Conservation (phyloP, 176 grass and related monocot genomes). For the Aegilops longissima region DNA sequence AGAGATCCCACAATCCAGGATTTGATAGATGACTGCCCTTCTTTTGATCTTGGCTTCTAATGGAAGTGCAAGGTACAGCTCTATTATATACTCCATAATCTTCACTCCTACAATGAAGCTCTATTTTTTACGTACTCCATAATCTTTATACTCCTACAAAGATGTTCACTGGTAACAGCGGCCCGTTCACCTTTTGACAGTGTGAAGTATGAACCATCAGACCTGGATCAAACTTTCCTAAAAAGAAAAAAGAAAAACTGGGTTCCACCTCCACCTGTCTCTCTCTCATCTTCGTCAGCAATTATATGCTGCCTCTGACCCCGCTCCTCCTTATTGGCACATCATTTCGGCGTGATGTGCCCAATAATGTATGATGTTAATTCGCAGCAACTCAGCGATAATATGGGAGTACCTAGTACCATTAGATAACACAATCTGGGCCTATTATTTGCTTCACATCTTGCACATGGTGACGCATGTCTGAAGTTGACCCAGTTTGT, state of each 20-base stretch:
- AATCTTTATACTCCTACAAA: neutral
- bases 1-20: constrained; percentile 41
- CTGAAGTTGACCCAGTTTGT: neutral
- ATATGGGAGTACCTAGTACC: neutral
- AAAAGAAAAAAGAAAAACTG: neutral
- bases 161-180: too few species aligned
- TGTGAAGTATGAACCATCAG: neutral
- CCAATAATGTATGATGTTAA: neutral
- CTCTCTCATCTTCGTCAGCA: neutral
- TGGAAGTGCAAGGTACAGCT: constrained; percentile 22
- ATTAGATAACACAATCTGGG: neutral
- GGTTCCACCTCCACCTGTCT: neutral
- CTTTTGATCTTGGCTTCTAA: constrained; percentile 56
- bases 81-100: neutral
- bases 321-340: neutral
- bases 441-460: neutral
- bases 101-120: neutral
- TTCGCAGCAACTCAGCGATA: neutral
- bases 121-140: neutral
- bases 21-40: constrained; percentile 47
- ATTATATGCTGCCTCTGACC: neutral
- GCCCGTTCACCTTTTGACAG: neutral
- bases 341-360: neutral
- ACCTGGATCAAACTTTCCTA: neutral
- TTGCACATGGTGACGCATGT: neutral